phyloP scores from a whole-genome alignment of 306 rosid genomes.

The Rubus parviflorus region DNA sequence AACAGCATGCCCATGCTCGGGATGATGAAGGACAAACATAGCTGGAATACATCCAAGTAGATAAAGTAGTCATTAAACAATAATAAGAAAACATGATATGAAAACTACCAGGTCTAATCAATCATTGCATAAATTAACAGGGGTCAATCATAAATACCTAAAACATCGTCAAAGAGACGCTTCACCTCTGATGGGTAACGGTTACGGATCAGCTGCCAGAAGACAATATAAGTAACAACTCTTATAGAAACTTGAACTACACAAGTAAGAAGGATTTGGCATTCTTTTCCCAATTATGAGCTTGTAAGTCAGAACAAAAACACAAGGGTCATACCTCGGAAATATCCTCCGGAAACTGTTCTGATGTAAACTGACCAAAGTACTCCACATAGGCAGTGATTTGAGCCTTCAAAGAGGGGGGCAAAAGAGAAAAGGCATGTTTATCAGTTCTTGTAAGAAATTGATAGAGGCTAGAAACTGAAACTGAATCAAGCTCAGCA shows the following conservation, averaged over 20 bases:
- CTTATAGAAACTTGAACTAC: slow-evolving; percentile 11
- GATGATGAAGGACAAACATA: slow-evolving; percentile 92
- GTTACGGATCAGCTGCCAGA: slow-evolving; percentile 84
- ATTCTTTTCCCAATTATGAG: slow-evolving; percentile 5
- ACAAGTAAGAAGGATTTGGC: neutral
- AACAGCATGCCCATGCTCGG: slow-evolving; percentile 97
- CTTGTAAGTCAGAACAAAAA: neutral
- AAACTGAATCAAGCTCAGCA: neutral
- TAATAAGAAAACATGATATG: slow-evolving; percentile 18
- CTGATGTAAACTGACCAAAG: slow-evolving; percentile 93
- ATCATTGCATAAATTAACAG: slow-evolving; percentile 34
- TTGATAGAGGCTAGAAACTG: neutral
- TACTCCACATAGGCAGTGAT: slow-evolving; percentile 89
- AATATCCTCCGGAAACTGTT: slow-evolving; percentile 83
- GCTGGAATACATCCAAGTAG: slow-evolving; percentile 58
- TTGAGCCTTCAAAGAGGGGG: slow-evolving; percentile 56
- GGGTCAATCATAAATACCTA: slow-evolving; percentile 65
- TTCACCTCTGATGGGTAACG: slow-evolving; percentile 76
- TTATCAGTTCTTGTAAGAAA: slow-evolving; percentile 14
- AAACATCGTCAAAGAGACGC: slow-evolving; percentile 90
- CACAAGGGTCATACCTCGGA: slow-evolving; percentile 63
- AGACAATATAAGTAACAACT: slow-evolving; percentile 28
- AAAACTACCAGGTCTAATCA: slow-evolving; percentile 21
- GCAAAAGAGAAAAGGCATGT: slow-evolving; percentile 19
- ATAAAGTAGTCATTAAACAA: slow-evolving; percentile 37